A percentile compares a stretch with the other conserved stretches of the same genome.
These are phyloP conservation scores for Fusarium foetens DNA, from an alignment of 2,329 filamentous ascomycete genomes.

Conservation along the genomic window DNA sequence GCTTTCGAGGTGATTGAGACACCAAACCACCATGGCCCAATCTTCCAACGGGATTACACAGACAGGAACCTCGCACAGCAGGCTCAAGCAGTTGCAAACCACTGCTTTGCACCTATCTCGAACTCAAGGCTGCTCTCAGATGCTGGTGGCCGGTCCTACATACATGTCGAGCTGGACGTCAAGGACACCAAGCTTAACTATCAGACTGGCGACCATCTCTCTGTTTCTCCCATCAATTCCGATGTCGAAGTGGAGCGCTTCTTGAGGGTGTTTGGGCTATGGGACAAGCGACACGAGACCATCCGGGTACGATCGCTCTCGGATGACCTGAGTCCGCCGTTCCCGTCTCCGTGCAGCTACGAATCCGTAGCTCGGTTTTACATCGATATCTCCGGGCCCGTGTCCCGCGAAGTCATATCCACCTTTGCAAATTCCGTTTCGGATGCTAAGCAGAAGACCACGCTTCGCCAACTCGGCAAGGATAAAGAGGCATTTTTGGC, in stretches of 20 bases:
- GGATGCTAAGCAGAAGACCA: neutral
- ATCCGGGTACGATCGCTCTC: neutral
- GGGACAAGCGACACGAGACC: neutral
- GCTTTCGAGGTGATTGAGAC: neutral
- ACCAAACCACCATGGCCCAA: accelerated
- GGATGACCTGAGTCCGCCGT: accelerated
- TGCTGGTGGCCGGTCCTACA: neutral
- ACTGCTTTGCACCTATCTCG: neutral
- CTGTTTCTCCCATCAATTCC: accelerated
- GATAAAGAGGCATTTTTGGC: neutral
- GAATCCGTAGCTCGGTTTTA: neutral
- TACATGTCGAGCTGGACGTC: neutral
- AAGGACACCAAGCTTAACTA: neutral
- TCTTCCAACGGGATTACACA: neutral
- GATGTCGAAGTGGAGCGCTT: neutral
- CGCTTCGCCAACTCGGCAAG: neutral
- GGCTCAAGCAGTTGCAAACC: neutral
- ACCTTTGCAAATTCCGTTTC: neutral
- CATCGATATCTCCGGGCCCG: neutral
- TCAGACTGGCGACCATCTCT: neutral
- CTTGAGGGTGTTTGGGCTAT: neutral
- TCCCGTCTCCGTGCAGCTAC: neutral
- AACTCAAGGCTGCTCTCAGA: neutral
- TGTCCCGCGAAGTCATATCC: accelerated
- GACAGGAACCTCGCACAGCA: neutral